A percentile compares a stretch with the other conserved stretches of the same genome.
Evolutionary conservation across 1,284 basidiomycete genomes (phyloP).

Genomic region (Malassezia dermatis): DNA sequence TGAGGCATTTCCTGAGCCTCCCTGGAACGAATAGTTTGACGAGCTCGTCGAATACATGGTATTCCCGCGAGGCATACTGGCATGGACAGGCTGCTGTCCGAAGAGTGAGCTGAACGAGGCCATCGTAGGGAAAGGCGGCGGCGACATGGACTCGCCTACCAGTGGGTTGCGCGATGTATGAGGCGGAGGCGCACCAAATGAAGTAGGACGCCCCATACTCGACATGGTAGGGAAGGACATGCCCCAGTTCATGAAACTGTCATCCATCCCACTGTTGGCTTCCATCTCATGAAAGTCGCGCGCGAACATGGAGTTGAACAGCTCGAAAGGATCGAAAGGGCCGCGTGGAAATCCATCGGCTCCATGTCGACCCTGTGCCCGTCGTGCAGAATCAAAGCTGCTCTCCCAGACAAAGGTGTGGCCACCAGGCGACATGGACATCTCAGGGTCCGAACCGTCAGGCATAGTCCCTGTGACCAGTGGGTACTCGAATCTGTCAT

Average conservation of each 20-base stretch:
- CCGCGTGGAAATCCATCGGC: conserved; percentile 17
- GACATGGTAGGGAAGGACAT: background rate
- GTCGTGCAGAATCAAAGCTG: conserved; percentile 34
- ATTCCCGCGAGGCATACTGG: background rate
- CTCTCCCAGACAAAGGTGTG: conserved; percentile 38
- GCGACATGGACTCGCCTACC: conserved; percentile 1
- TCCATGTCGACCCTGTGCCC: conserved; percentile 26
- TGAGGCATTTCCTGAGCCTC: conserved; percentile 12
- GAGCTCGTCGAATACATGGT: conserved; percentile 3
- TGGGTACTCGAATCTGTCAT: conserved; percentile 23
- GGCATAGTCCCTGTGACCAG: conserved; percentile 16
- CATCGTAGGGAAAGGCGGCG: conserved; percentile 3
- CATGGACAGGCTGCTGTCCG: conserved; percentile 6
- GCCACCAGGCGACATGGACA: conserved; percentile 10
- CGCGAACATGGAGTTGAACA: conserved; percentile 42
- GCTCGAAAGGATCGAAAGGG: conserved; percentile 33
- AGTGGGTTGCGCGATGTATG: background rate
- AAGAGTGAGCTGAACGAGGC: background rate
- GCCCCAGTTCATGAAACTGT: background rate
- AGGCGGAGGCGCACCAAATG: conserved; percentile 3
- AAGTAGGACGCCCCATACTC: background rate
- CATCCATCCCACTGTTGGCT: background rate
- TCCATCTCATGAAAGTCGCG: conserved; percentile 19
- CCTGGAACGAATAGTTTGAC: conserved; percentile 1
- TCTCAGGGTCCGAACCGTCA: conserved; percentile 23